These are phyloP conservation scores for Castanopsis chinensis DNA, from an alignment of 306 rosid genomes.

Conservation along the genomic window DNA sequence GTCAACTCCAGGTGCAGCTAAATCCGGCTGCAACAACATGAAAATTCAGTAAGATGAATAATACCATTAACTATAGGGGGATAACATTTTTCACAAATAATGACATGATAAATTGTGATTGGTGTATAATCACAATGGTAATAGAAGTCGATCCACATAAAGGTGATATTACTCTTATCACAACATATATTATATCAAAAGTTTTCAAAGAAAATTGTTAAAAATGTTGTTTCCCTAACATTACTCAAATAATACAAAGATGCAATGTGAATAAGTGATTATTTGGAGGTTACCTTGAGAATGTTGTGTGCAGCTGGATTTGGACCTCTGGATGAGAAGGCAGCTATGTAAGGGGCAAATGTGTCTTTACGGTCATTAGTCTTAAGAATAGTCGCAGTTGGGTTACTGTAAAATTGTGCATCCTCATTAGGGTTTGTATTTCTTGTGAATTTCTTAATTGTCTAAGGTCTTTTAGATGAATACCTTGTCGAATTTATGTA, in stretches of 20 bases:
- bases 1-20: slow-evolving; percentile 39
- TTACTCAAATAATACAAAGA: too few relatives aligned
- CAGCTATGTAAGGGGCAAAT: slow-evolving; percentile 29
- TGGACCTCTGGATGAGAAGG: slow-evolving; percentile 65
- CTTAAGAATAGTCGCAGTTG: slow-evolving; percentile 45
- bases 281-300: not conserved
- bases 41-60: too few relatives aligned
- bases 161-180: too few relatives aligned
- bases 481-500: slow-evolving; percentile 34
- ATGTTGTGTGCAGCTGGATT: slow-evolving; percentile 31
- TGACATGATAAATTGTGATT: too few relatives aligned
- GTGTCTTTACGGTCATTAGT: slow-evolving; percentile 19
- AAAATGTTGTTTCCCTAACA: too few relatives aligned
- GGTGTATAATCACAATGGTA: too few relatives aligned
- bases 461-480: not conserved
- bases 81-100: too few relatives aligned
- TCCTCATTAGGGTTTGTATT: not conserved
- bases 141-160: too few relatives aligned
- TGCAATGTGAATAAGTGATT: too few relatives aligned
- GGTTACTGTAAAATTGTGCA: slow-evolving; percentile 11
- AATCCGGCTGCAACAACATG: slow-evolving; percentile 35
- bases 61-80: too few relatives aligned
- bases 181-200: too few relatives aligned
- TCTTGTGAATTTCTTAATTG: not conserved
- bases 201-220: too few relatives aligned